A percentile compares a stretch with the other conserved stretches of the same genome.
These are phyloP conservation scores for Ustilago nuda DNA, from an alignment of 1,284 basidiomycete species.

Conservation along the genomic window DNA sequence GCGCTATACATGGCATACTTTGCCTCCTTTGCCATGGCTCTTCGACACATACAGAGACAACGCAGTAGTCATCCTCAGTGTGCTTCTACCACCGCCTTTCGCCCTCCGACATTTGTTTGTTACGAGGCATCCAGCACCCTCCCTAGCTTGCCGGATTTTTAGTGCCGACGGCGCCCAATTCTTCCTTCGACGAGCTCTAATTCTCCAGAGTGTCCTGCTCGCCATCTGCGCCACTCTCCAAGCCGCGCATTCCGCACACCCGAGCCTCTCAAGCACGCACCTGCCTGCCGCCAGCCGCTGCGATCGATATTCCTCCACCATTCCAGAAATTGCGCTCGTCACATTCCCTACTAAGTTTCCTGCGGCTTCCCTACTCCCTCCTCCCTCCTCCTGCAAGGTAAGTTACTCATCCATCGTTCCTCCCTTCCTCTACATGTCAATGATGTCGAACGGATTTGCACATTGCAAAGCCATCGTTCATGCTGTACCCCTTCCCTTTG, in stretches of 20 bases:
- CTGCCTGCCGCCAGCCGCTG: constrained; percentile 19
- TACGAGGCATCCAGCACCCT: constrained; percentile 21
- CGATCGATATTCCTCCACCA: constrained; percentile 45
- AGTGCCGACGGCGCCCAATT: background rate
- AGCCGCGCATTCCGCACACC: constrained; percentile 39
- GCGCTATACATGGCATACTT: background rate
- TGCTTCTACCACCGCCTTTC: constrained; percentile 2
- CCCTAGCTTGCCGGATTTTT: background rate
- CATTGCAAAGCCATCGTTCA: background rate
- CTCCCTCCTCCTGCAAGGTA: constrained; percentile 29
- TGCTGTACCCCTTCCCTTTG: background rate
- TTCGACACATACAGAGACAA: constrained; percentile 3
- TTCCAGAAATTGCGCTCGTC: constrained; percentile 31
- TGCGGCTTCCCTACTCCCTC: constrained; percentile 15
- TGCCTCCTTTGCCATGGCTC: constrained; percentile 1
- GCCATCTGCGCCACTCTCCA: constrained; percentile 20
- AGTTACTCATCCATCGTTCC: constrained; percentile 6
- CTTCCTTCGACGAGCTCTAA: constrained; percentile 32
- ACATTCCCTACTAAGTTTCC: constrained; percentile 38
- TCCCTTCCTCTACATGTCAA: background rate
- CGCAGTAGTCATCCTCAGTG: constrained; percentile 12
- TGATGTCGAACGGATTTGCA: constrained; percentile 5
- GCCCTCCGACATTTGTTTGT: constrained; percentile 40
- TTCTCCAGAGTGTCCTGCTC: constrained; percentile 14
- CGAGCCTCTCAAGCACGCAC: constrained; percentile 32